Evolutionary conservation across 2,329 filamentous ascomycete genomes (phyloP), one percentile per base, ranked within the genome.

Genomic region (Pseudocercospora musae): DNA sequence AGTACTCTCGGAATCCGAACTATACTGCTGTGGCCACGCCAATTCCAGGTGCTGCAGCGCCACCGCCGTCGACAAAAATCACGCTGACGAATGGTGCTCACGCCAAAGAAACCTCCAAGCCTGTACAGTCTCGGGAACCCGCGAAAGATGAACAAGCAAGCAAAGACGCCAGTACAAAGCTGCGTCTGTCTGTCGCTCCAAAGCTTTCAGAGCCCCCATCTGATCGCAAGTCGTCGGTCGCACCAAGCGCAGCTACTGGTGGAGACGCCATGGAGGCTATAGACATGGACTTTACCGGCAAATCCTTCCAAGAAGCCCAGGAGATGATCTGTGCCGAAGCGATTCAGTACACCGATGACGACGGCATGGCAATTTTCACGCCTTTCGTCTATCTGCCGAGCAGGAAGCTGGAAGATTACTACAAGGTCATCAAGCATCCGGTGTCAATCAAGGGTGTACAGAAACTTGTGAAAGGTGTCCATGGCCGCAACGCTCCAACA

Each of bases 261-360:
- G 65, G 62, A 15, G 67, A 64, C n/a, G 68, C 66, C 21, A 65
- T 59, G 7, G 62, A 62, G 10, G 57, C 66, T 18, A 62, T 58
- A 52, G 67, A 69, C 57, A 65, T 70, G 40, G 81, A 85, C 1
- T 94, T 91, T 75, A 85, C 87, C 60, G 89, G 89, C 4, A 85
- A 93, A 55, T 88, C 75, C 9, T 94, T 96, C 73, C 91, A 96
- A 73, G 84, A 92, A 72, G 92, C 92, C 0, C 92, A 96, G 73
- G 91, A 96, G 69, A 91, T 92, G 79, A 86, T 96, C 60, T 80
- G 96, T 3, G 85, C 89, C 59, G 90, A 94, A 69, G 76, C 94
- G 64, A 82, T 94, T 11, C 74, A 78, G 6, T 84, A 89, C 52
- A 86, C 85, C 53, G 88, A 92, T 63, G 85, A 87, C 64, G 81